phyloP scores from a whole-genome alignment of 345 rosid genomes.

The Citrus mangshanensis region DNA sequence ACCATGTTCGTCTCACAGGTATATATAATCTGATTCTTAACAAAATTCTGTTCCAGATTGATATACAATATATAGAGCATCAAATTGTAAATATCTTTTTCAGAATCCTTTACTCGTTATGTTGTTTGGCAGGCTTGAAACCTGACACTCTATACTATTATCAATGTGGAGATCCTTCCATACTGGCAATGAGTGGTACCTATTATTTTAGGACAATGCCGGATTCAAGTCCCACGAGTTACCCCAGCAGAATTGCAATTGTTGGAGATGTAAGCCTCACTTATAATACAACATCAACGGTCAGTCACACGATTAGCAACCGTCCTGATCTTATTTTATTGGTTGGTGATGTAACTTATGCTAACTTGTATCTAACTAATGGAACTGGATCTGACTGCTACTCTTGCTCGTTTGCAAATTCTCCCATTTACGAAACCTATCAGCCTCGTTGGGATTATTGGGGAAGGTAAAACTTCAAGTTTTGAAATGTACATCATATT shows the following conservation, averaged over 20 bases:
- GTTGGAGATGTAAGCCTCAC: constrained; percentile 83
- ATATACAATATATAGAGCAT: too few species aligned
- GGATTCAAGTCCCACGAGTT: constrained; percentile 49
- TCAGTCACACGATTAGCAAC: constrained; percentile 51
- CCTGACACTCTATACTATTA: constrained; percentile 66
- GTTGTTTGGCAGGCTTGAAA: constrained; percentile 44
- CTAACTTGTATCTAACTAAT: constrained; percentile 73
- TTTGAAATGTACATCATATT: neutral
- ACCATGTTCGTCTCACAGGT: constrained; percentile 88
- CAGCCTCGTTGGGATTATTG: constrained; percentile 94
- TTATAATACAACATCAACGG: constrained; percentile 71
- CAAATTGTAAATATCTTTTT: too few species aligned
- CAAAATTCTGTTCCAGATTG: neutral
- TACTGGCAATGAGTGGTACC: constrained; percentile 48
- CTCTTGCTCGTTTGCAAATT: constrained; percentile 49
- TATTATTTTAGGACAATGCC: constrained; percentile 71
- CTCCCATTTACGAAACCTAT: constrained; percentile 74
- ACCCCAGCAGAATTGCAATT: constrained; percentile 62
- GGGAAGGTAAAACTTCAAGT: constrained; percentile 49
- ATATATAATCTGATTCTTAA: neutral
- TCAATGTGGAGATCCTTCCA: constrained; percentile 84
- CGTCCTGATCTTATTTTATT: constrained; percentile 66
- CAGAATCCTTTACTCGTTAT: neutral
- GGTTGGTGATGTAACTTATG: constrained; percentile 72
- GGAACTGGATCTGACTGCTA: constrained; percentile 81